phyloP scores from a whole-genome alignment of 2,329 filamentous ascomycete genomes.

The Aspergillus sp. region DNA sequence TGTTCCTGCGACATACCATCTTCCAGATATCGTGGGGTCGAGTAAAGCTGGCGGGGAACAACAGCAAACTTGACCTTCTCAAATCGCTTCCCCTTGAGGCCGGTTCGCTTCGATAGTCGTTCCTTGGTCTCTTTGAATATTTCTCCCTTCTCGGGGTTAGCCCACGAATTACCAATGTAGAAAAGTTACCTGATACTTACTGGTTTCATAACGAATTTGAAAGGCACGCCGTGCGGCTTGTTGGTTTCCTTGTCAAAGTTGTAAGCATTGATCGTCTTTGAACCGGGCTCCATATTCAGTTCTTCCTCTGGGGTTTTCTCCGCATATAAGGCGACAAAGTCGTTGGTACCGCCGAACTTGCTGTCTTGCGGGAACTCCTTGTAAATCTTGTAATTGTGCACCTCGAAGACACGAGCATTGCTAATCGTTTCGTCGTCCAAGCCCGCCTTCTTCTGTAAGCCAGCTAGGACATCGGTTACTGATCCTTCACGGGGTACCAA shows the following conservation, averaged over 20 bases:
- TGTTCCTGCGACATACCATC: conserved; percentile 66
- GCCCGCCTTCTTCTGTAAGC: conserved; percentile 76
- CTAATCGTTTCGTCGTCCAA: conserved; percentile 73
- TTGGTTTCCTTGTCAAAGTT: conserved; percentile 90
- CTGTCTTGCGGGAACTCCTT: conserved; percentile 71
- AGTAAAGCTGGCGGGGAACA: conserved; percentile 68
- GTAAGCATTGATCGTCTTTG: conserved; percentile 74
- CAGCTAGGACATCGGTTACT: conserved; percentile 73
- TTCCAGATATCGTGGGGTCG: conserved; percentile 76
- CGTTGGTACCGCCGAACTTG: conserved; percentile 77
- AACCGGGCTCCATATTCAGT: conserved; percentile 59
- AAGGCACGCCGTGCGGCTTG: conserved; percentile 84
- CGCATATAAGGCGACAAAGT: conserved; percentile 79
- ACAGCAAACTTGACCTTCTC: conserved; percentile 98
- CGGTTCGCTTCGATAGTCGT: conserved; percentile 86
- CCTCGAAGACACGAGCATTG: conserved; percentile 78
- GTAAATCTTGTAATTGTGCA: conserved; percentile 78
- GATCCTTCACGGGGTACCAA: conserved; percentile 84
- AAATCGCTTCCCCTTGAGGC: conserved; percentile 95
- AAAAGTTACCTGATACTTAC: conserved; percentile 49
- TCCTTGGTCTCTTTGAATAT: conserved; percentile 89
- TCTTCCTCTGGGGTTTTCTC: conserved; percentile 77
- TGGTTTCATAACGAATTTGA: conserved; percentile 82
- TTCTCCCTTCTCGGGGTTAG: conserved; percentile 62
- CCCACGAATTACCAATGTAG: background rate